Percentiles rank a stretch among this genome's conserved stretches.
These are phyloP conservation scores for Podila minutissima DNA, from an alignment of 192 early-diverging fungal species.

Conservation along the genomic window DNA sequence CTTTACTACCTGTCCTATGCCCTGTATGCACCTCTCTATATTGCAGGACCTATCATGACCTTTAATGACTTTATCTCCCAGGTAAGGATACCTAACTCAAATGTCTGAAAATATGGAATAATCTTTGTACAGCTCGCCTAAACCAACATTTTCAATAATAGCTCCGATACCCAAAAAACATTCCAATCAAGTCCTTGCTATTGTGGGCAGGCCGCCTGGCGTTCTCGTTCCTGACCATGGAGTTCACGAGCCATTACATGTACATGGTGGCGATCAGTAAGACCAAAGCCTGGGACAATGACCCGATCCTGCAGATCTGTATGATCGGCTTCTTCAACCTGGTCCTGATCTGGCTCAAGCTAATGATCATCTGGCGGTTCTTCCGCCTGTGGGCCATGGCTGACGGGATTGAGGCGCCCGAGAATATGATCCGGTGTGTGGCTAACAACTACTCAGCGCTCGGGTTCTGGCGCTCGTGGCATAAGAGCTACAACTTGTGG, in stretches of 20 bases:
- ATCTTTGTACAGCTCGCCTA: not conserved
- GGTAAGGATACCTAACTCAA: conserved; percentile 30
- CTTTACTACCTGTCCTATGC: conserved; percentile 83
- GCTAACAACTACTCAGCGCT: conserved; percentile 93
- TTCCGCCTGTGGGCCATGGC: conserved; percentile 95
- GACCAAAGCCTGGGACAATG: conserved; percentile 82
- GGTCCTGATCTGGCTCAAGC: conserved; percentile 92
- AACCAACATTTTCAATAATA: conserved; percentile 4
- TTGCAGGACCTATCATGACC: conserved; percentile 95
- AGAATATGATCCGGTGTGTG: conserved; percentile 99
- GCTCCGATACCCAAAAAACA: conserved; percentile 66
- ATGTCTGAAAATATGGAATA: not conserved
- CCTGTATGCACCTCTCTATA: conserved; percentile 91
- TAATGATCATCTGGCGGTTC: conserved; percentile 97
- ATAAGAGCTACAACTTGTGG: conserved; percentile 94
- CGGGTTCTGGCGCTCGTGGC: conserved; percentile 98
- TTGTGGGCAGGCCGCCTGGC: conserved; percentile 79
- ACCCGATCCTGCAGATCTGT: conserved; percentile 81
- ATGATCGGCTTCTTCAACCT: conserved; percentile 92
- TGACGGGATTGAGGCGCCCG: conserved; percentile 87
- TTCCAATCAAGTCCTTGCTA: conserved; percentile 40
- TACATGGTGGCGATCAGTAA: conserved; percentile 94
- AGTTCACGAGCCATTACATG: conserved; percentile 84
- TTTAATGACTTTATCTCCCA: conserved; percentile 94
- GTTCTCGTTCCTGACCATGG: conserved; percentile 78